Base-by-base conservation (phyloP, 768 basidiomycete genomes). In the Tricholoma sp. region DNA sequence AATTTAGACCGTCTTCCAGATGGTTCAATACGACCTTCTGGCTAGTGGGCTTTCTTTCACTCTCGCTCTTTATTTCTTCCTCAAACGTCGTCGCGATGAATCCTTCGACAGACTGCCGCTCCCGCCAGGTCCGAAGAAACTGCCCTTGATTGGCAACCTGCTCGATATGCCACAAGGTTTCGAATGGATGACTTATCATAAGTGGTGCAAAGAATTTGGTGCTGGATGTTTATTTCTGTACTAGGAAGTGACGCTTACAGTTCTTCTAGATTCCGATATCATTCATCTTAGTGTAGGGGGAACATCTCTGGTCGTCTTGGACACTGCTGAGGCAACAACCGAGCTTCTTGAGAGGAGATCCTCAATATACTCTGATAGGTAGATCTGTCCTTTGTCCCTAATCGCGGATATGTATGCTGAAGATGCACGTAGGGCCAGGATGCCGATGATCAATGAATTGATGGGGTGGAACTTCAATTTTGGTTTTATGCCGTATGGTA, bases 381-480 rank as follows among this genome's bases (percentile, higher is more conserved):
- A 10, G 4, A 7, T 2, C 9, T 15, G 32, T 50, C 0, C 12
- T 28, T 50, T 36, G 29, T 6, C 12, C 2, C 9, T 0, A 12
- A 6, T 3, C 6, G 7, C 49, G 10, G 20, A 31, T 31, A 33
- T 32, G 3, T 31, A 6, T 50, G 2, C 6, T 24, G 7, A 11
- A 33, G 7, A n/a, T 18, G 10, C 32, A 15, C 24, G 18, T 12
- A 58, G 57, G 37, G 53, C 49, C 12, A 34, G 57, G 24, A 41
- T 58, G 53, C 57, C 53, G 10, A 58, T 58, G 57, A 51, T 58
- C 24, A 58, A 55, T 18, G 57, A 58, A 32, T 50, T 58, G 32
- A 58, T 58, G 57, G 57, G 57, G 24, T 58, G 57, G 57, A 28
- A 44, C 44, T 58, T 58, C 20, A 44, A 55, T 29, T 53, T 57